Evolutionary conservation across 176 grass and related monocot species (phyloP).

Genomic region (Puya raimondii): DNA sequence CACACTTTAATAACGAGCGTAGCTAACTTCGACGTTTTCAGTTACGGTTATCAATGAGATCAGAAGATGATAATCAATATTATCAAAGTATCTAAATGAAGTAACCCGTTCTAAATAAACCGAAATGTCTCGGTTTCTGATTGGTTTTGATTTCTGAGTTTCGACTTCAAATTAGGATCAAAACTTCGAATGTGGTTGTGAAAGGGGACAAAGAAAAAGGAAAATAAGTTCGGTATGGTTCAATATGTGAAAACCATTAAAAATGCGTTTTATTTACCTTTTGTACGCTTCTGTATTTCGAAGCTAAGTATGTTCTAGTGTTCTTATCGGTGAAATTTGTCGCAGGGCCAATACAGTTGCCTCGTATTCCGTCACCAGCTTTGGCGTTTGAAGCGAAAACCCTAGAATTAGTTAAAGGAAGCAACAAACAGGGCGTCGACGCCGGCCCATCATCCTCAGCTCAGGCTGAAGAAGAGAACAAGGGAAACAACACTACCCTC

Average conservation of each 20-base stretch:
- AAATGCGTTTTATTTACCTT: neutral
- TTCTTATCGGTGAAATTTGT: neutral
- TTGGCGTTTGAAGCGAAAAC: conserved; percentile 11
- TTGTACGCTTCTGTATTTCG: neutral
- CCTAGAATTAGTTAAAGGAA: conserved; percentile 5
- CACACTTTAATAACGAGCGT: too few species aligned
- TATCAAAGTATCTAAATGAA: too few species aligned
- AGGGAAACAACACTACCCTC: conserved; percentile 8
- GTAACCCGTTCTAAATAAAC: too few species aligned
- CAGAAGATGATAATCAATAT: too few species aligned
- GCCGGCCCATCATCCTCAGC: conserved; percentile 38
- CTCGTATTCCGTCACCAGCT: neutral
- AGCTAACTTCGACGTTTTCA: too few species aligned
- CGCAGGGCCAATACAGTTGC: neutral
- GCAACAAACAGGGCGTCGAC: conserved; percentile 21
- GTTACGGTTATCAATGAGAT: too few species aligned
- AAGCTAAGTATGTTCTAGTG: neutral
- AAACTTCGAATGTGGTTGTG: too few species aligned
- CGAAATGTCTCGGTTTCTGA: too few species aligned
- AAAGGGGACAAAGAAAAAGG: too few species aligned
- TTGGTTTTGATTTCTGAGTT: too few species aligned
- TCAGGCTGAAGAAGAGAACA: conserved; percentile 40
- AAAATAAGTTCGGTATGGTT: neutral
- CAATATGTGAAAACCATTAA: neutral
- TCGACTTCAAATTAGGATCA: too few species aligned